Conservation (phyloP, 805 yeast genomes). For the Brettanomyces sp. region DNA sequence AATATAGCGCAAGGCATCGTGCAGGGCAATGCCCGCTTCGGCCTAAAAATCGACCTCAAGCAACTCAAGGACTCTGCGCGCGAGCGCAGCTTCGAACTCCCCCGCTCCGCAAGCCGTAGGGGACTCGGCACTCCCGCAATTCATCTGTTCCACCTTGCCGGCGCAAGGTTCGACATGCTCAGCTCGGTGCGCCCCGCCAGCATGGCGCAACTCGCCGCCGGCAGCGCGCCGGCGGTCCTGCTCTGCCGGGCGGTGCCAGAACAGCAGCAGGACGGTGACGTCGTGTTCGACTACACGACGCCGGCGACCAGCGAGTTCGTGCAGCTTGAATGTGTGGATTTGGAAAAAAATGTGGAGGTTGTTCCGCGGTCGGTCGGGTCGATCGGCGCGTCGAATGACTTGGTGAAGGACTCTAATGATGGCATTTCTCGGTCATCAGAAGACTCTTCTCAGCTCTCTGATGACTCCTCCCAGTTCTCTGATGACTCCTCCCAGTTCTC, state of each 20-base stretch:
- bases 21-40: conserved; percentile 8
- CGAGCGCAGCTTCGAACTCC: conserved; percentile 21
- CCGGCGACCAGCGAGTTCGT: conserved; percentile 27
- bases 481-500: too few relatives aligned
- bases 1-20: too few relatives aligned
- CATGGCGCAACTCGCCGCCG: conserved; percentile 14
- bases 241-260: conserved; percentile 18
- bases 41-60: conserved; percentile 23
- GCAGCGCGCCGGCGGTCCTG: conserved; percentile 19
- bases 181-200: conserved; percentile 1
- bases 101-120: conserved; percentile 11
- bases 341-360: conserved; percentile 24
- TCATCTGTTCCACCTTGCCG: conserved; percentile 26
- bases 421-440: too few relatives aligned
- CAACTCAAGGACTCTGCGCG: conserved; percentile 23
- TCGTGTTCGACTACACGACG: conserved; percentile 29
- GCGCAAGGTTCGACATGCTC: conserved; percentile 18
- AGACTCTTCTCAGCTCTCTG: too few relatives aligned
- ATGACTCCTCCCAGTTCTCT: too few relatives aligned
- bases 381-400: conserved; percentile 31
- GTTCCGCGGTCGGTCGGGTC: conserved; percentile 56
- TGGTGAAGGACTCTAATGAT: too few relatives aligned
- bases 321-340: conserved; percentile 38
- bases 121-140: conserved; percentile 20
- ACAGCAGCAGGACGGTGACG: too few relatives aligned